A percentile compares a stretch with the other conserved stretches of the same genome.
phyloP scores from a whole-genome alignment of 1,139 yeast genomes.

The Geotrichum carabidarum region DNA sequence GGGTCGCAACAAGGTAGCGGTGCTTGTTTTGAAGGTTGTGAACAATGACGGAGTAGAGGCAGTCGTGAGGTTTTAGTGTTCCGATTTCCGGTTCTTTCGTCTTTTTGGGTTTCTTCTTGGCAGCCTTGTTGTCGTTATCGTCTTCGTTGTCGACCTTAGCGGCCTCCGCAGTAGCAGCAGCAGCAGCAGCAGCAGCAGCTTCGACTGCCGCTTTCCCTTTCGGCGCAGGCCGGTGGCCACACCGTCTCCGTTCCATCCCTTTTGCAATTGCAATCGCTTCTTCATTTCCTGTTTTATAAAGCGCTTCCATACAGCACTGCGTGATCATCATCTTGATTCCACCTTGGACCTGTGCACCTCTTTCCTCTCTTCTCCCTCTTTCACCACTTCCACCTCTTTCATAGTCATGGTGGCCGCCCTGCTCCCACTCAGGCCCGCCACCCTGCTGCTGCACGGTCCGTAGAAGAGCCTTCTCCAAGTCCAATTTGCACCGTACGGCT shows the following conservation, averaged over 20 bases:
- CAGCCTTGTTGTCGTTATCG: background rate
- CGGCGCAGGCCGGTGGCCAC: constrained; percentile 43
- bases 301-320: constrained; percentile 87
- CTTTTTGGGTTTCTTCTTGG: background rate
- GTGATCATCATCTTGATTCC: constrained; percentile 91
- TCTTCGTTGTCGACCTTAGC: constrained; percentile 12
- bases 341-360: constrained; percentile 33
- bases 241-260: constrained; percentile 71
- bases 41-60: constrained; percentile 66
- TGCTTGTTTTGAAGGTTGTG: constrained; percentile 78
- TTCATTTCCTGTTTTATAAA: constrained; percentile 67
- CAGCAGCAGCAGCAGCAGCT: background rate
- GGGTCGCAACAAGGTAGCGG: constrained; percentile 84
- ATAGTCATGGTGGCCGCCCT: too few relatives aligned
- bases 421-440: too few relatives aligned
- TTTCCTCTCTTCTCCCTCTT: too few relatives aligned
- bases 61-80: constrained; percentile 59
- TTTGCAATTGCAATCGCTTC: constrained; percentile 76
- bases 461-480: constrained; percentile 68
- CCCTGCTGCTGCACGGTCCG: constrained; percentile 58
- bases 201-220: constrained; percentile 8
- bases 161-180: constrained; percentile 12
- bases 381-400: too few relatives aligned
- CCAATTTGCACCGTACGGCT: constrained; percentile 62
- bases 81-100: constrained; percentile 7